phyloP scores from a whole-genome alignment of 2,329 filamentous ascomycete genomes.

The Amauroascus niger region DNA sequence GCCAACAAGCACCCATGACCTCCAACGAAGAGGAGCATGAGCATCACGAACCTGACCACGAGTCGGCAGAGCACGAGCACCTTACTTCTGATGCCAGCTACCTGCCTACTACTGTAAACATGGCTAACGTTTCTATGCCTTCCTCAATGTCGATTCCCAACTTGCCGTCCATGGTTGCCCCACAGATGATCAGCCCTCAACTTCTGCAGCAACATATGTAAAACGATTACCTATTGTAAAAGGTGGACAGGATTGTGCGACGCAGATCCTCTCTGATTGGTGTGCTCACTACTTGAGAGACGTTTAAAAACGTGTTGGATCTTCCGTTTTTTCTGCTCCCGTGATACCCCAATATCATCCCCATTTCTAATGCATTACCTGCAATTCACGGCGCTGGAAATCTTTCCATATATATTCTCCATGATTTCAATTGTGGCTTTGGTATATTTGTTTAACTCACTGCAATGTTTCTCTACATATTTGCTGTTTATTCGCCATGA shows the following conservation, averaged over 20 bases:
- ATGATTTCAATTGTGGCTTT: not conserved
- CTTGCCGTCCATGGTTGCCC: conserved; percentile 33
- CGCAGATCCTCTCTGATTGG: not conserved
- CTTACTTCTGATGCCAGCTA: conserved; percentile 39
- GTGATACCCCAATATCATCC: conserved; percentile 3
- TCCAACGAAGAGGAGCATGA: conserved; percentile 71
- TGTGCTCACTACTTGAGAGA: not conserved
- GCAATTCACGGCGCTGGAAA: conserved; percentile 6
- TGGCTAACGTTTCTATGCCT: conserved; percentile 31
- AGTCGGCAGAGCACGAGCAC: conserved; percentile 68
- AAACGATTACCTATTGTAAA: conserved; percentile 7
- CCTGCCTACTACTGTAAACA: conserved; percentile 25
- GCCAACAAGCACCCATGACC: conserved; percentile 34
- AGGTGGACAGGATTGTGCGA: not conserved
- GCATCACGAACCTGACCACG: conserved; percentile 76
- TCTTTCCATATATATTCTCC: not conserved
- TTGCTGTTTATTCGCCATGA: not conserved
- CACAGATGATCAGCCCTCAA: conserved; percentile 38
- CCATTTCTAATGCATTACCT: conserved; percentile 2
- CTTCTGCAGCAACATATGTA: conserved; percentile 37
- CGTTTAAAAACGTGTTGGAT: not conserved
- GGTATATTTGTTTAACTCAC: conserved; percentile 4
- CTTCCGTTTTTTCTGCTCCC: not conserved
- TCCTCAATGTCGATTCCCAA: conserved; percentile 30
- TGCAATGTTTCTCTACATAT: conserved; percentile 2